Conservation (phyloP, 352 stramenopile genomes). For the Globisporangium takayamanum region DNA sequence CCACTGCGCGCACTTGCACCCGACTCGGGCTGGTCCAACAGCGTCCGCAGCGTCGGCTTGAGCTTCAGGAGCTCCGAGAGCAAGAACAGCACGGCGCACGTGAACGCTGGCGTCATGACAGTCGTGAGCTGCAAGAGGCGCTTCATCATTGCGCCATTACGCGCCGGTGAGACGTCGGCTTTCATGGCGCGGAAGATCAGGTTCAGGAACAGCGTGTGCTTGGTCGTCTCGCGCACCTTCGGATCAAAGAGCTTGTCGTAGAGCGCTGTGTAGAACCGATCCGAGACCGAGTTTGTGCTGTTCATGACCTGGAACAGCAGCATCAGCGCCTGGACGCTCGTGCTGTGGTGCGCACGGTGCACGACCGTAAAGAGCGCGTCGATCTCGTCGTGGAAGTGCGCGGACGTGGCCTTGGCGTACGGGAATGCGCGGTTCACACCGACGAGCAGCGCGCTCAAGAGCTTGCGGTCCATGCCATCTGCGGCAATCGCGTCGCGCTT, state of each 20-base stretch:
- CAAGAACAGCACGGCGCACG: slow-evolving; percentile 92
- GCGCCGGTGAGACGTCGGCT: slow-evolving; percentile 80
- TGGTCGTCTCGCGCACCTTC: slow-evolving; percentile 87
- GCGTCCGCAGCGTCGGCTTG: slow-evolving; percentile 64
- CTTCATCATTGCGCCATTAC: slow-evolving; percentile 93
- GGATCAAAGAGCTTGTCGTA: slow-evolving; percentile 93
- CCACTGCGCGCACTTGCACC: slow-evolving; percentile 5
- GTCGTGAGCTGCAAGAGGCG: slow-evolving; percentile 83
- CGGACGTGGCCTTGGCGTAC: slow-evolving; percentile 79
- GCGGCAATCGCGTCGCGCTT: slow-evolving; percentile 31
- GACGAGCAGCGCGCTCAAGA: slow-evolving; percentile 95
- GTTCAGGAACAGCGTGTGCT: slow-evolving; percentile 97
- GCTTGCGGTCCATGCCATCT: slow-evolving; percentile 84
- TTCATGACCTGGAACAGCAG: slow-evolving; percentile 92
- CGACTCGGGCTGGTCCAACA: slow-evolving; percentile 62
- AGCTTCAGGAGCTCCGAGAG: slow-evolving; percentile 92
- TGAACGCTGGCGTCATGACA: slow-evolving; percentile 82
- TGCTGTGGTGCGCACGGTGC: slow-evolving; percentile 82
- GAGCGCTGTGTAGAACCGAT: slow-evolving; percentile 96
- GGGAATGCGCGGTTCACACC: slow-evolving; percentile 98
- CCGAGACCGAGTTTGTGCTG: slow-evolving; percentile 82
- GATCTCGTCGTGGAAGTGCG: slow-evolving; percentile 69
- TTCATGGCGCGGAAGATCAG: slow-evolving; percentile 98
- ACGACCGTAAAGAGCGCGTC: slow-evolving; percentile 80
- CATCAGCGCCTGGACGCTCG: slow-evolving; percentile 96